A percentile compares a stretch with the other conserved stretches of the same genome.
Evolutionary conservation across 805 yeast genomes (phyloP).

Genomic region (Ogataea degrootiae): DNA sequence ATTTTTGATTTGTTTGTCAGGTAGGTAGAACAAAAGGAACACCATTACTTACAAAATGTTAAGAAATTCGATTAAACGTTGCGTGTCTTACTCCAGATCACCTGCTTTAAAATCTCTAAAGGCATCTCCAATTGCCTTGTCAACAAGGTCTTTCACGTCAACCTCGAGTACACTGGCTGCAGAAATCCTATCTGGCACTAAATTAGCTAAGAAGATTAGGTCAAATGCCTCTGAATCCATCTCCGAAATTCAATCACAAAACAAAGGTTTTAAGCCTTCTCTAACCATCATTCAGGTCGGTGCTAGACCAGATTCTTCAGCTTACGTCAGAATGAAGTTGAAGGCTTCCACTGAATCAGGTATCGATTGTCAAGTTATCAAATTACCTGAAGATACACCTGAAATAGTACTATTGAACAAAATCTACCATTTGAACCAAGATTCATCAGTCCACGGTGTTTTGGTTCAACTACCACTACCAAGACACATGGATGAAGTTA

Average conservation of each 20-base stretch:
- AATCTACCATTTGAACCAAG: constrained; percentile 54
- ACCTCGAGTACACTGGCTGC: constrained; percentile 20
- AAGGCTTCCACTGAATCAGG: constrained; percentile 73
- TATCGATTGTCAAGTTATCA: constrained; percentile 55
- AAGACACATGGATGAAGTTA: constrained; percentile 59
- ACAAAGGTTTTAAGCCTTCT: constrained; percentile 57
- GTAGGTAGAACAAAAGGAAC: background rate
- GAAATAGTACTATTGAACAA: constrained; percentile 51
- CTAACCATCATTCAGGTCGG: constrained; percentile 76
- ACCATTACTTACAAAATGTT: constrained; percentile 2
- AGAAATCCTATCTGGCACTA: constrained; percentile 41
- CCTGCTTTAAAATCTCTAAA: background rate
- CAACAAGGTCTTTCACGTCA: constrained; percentile 13
- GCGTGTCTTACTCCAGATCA: background rate
- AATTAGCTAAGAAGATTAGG: constrained; percentile 40
- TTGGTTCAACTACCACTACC: constrained; percentile 79
- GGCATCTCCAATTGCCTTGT: background rate
- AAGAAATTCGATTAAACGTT: constrained; percentile 3
- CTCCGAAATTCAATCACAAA: constrained; percentile 34
- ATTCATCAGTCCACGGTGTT: constrained; percentile 61
- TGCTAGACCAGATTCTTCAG: constrained; percentile 70
- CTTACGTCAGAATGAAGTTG: constrained; percentile 75
- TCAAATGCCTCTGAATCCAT: constrained; percentile 40
- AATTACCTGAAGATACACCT: constrained; percentile 50
- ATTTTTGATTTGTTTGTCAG: too few relatives aligned